These are phyloP conservation scores for Boletus sp. DNA, from an alignment of 768 basidiomycete genomes.

Conservation along the genomic window DNA sequence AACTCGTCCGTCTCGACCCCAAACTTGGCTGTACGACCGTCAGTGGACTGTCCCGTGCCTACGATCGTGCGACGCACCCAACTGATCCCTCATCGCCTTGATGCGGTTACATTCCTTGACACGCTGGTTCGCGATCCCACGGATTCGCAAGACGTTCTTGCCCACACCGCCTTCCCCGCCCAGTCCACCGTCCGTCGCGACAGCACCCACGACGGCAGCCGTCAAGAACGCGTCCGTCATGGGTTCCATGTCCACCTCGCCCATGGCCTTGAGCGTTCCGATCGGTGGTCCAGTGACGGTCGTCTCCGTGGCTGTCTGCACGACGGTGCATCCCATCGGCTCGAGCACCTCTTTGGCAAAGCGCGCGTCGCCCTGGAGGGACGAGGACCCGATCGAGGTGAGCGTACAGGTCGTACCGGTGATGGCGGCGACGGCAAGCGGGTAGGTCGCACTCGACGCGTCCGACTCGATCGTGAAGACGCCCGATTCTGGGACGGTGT, in stretches of 20 bases:
- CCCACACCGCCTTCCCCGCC: conserved; percentile 30
- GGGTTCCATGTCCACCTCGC: conserved; percentile 92
- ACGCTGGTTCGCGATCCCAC: conserved; percentile 95
- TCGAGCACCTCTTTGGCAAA: conserved; percentile 93
- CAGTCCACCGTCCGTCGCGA: conserved; percentile 58
- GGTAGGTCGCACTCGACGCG: conserved; percentile 94
- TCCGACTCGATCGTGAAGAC: conserved; percentile 92
- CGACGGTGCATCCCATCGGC: conserved; percentile 91
- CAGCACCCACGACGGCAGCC: conserved; percentile 88
- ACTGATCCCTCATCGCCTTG: conserved; percentile 92
- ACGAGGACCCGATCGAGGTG: conserved; percentile 83
- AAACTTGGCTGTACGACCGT: conserved; percentile 70
- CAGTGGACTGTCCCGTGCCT: neutral
- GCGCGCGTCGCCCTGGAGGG: conserved; percentile 94
- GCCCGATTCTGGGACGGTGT: conserved; percentile 62
- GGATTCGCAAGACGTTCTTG: conserved; percentile 67
- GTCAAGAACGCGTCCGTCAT: conserved; percentile 99
- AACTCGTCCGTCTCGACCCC: conserved; percentile 90
- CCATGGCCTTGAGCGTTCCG: conserved; percentile 61
- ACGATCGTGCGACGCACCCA: conserved; percentile 55
- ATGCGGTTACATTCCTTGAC: conserved; percentile 99
- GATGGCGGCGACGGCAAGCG: conserved; percentile 94
- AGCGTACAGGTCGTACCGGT: conserved; percentile 97
- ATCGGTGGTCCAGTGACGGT: conserved; percentile 91
- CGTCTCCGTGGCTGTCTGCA: conserved; percentile 84